These are phyloP conservation scores for Ammopiptanthus mongolicus DNA, from an alignment of 306 rosid genomes.

Conservation along the genomic window DNA sequence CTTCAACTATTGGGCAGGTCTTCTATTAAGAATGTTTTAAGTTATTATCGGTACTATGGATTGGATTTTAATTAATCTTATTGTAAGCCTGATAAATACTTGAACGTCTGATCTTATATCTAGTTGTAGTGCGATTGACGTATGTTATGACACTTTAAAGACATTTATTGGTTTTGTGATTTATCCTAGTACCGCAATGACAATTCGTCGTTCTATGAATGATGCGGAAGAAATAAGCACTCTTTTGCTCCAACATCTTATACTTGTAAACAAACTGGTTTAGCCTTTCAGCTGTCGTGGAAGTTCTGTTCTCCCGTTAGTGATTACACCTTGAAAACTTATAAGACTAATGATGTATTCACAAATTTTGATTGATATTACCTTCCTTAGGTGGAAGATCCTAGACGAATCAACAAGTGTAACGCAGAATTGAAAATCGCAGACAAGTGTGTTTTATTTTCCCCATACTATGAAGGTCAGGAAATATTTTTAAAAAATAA, in stretches of 20 bases:
- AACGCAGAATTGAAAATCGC: not conserved
- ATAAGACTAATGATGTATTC: not conserved
- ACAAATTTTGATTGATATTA: not conserved
- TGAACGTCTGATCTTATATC: not conserved
- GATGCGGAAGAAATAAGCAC: not conserved
- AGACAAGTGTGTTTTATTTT: not conserved
- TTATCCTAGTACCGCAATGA: not conserved
- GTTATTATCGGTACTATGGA: not conserved
- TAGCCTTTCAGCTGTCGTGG: not conserved
- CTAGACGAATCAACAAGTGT: not conserved
- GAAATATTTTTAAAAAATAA: not conserved
- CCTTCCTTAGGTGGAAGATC: not conserved
- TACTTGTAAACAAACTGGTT: not conserved
- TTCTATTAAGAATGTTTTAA: not conserved
- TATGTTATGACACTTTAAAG: not conserved
- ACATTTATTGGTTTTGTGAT: not conserved
- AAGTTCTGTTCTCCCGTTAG: not conserved
- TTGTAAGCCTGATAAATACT: not conserved
- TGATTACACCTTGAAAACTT: not conserved
- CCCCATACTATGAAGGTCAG: not conserved
- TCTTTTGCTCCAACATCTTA: no score
- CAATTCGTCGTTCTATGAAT: not conserved
- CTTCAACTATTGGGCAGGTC: not conserved
- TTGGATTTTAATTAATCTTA: conserved; percentile 1
- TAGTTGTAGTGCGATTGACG: not conserved